Evolutionary conservation across 352 stramenopile genomes (phyloP).

Genomic region (Globisporangium megalacanthum): DNA sequence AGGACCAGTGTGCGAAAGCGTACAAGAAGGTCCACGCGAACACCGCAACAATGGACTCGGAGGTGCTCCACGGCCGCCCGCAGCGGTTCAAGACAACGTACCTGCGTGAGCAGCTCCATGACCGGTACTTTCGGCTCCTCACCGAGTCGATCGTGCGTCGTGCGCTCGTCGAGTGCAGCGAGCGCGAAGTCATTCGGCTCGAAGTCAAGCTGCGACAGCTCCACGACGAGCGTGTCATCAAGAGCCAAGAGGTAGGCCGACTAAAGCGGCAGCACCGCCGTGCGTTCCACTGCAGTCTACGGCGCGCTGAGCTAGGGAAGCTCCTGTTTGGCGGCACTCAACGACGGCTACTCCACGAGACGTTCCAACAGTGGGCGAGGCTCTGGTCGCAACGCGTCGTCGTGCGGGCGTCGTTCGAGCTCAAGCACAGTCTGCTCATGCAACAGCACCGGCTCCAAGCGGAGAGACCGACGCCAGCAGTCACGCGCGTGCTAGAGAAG

Average conservation of each 20-base stretch:
- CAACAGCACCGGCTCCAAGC: slow-evolving; percentile 41
- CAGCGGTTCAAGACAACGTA: slow-evolving; percentile 65
- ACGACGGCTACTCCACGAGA: slow-evolving; percentile 27
- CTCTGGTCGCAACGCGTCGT: slow-evolving; percentile 48
- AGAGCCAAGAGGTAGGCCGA: slow-evolving; percentile 42
- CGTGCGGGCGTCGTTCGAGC: slow-evolving; percentile 55
- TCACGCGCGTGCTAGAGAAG: neutral
- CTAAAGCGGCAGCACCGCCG: slow-evolving; percentile 48
- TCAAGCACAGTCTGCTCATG: slow-evolving; percentile 58
- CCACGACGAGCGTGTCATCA: slow-evolving; percentile 34
- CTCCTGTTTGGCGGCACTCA: slow-evolving; percentile 45
- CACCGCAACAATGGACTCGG: slow-evolving; percentile 62
- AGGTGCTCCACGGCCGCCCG: slow-evolving; percentile 54
- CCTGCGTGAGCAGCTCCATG: slow-evolving; percentile 46
- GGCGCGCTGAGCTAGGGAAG: slow-evolving; percentile 40
- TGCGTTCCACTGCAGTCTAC: slow-evolving; percentile 33
- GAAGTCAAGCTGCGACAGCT: slow-evolving; percentile 27
- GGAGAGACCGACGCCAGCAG: neutral
- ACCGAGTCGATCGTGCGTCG: slow-evolving; percentile 49
- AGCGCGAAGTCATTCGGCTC: slow-evolving; percentile 35
- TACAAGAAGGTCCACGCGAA: slow-evolving; percentile 44
- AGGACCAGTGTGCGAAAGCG: slow-evolving; percentile 24
- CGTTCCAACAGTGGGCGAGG: slow-evolving; percentile 57
- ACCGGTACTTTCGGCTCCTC: slow-evolving; percentile 49
- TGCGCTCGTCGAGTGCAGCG: slow-evolving; percentile 37